phyloP scores from a whole-genome alignment of 495 filamentous ascomycete species.

The Podospora anserina region DNA sequence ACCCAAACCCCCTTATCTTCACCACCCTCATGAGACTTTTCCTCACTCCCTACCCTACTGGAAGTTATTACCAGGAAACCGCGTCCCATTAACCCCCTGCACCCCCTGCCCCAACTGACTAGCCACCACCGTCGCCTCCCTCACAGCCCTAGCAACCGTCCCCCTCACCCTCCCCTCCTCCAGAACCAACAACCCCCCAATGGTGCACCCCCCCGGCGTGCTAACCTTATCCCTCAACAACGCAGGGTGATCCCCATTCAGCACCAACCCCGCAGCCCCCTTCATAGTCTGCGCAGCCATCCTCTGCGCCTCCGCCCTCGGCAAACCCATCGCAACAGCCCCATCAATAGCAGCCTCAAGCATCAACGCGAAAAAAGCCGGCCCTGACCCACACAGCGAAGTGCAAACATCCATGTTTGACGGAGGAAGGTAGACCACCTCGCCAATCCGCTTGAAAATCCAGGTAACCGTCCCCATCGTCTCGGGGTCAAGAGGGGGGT shows the following conservation, averaged over 20 bases:
- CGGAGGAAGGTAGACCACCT: constrained; percentile 61
- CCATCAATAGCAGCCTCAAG: constrained; percentile 75
- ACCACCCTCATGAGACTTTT: too few species aligned
- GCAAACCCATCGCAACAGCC: constrained; percentile 76
- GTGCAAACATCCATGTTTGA: constrained; percentile 70
- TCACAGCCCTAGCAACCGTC: constrained; percentile 66
- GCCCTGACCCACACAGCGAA: constrained; percentile 72
- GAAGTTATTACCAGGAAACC: constrained; percentile 23
- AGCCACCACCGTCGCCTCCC: constrained; percentile 74
- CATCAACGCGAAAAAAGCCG: constrained; percentile 75
- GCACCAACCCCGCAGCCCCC: constrained; percentile 67
- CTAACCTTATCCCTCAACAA: constrained; percentile 72
- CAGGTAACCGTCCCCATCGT: constrained; percentile 61
- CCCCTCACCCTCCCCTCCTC: constrained; percentile 73
- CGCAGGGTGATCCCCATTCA: constrained; percentile 73
- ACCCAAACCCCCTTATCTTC: too few species aligned
- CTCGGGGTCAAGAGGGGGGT: constrained; percentile 52
- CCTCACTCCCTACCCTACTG: constrained; percentile 10
- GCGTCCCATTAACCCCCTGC: constrained; percentile 45
- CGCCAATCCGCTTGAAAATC: constrained; percentile 72
- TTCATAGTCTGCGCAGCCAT: constrained; percentile 80
- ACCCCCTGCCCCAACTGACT: constrained; percentile 62
- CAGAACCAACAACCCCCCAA: constrained; percentile 68
- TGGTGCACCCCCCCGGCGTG: constrained; percentile 79
- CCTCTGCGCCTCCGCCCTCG: constrained; percentile 67